Evolutionary conservation across 805 yeast species (phyloP), one percentile per base, ranked within the genome.

Genomic region (Komagataella populi): DNA sequence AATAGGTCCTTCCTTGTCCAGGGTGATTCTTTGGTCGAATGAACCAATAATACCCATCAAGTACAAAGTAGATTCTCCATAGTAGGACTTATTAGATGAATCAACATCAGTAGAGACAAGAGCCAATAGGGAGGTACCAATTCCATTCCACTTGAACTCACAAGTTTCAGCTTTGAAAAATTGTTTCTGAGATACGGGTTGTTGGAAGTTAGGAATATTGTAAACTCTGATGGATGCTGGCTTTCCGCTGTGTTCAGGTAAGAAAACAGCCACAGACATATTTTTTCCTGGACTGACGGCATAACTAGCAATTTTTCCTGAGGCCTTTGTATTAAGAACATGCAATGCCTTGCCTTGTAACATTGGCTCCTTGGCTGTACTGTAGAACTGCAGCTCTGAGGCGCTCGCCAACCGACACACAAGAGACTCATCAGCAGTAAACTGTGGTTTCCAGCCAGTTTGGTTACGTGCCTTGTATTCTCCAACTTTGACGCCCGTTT

Each of bases 81-180:
- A 93, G 70, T 93, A 93, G 1, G 95, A 84, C 72, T 91, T 83
- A 66, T 95, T 95, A 39, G 95, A 79, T 36, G 93, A 75, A 69
- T 93, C 99, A 59, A 91, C 96, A 68, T 93, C 99, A 23, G 97
- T 93, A 48, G 93, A 85, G 4, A 97, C 95, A 59, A 90, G 76
- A 48, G 96, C 96, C 62, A 95, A 72, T 55, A 91, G 73, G 6
- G 97, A 95, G 54, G 97, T 93, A 54, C 99, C 99, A 56, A 89
- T 75, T 43, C 81, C 77, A 67, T 95, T 93, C 99, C 99, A 93
- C 64, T 80, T 84, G 70, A 93, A 78, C 59, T 79, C 83, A 67
- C 96, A 93, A 57, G 86, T 79, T 64, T 93, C 99, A 49, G 97
- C 98, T 70, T 91, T 90, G 78, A 93, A 93, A 60, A 93, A 87